These are phyloP conservation scores for Trichoderma semiorbis DNA, from an alignment of 2,329 filamentous ascomycete genomes.

Conservation along the genomic window DNA sequence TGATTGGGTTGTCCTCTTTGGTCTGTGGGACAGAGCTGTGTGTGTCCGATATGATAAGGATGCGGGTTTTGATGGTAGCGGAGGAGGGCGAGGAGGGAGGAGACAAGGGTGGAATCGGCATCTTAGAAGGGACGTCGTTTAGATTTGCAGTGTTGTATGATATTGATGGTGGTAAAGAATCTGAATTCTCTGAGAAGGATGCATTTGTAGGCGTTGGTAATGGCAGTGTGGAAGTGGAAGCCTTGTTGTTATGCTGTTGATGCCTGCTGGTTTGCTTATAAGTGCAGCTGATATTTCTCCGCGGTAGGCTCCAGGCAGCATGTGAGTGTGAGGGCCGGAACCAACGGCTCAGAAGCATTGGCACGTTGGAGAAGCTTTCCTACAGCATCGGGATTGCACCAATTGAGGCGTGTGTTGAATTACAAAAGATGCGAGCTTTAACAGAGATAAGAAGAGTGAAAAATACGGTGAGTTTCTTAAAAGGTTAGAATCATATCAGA, in stretches of 20 bases:
- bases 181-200: neutral
- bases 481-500: neutral
- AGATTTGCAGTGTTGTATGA: neutral
- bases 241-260: neutral
- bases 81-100: neutral
- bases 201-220: neutral
- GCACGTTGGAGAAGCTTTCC: neutral
- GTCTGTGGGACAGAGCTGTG: slow-evolving; percentile 28
- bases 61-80: slow-evolving; percentile 32
- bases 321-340: neutral
- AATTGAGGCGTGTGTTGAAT: neutral
- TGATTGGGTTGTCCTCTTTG: slow-evolving; percentile 18
- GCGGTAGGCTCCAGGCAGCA: neutral
- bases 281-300: neutral
- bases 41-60: slow-evolving; percentile 40
- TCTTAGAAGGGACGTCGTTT: neutral
- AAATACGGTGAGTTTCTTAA: neutral
- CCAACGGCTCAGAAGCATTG: neutral
- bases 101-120: neutral
- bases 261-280: neutral
- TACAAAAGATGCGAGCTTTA: neutral
- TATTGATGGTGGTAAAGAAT: too few relatives aligned
- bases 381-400: neutral
- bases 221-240: neutral
- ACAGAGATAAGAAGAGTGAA: neutral